Conservation (phyloP, 106 monocot genomes). For the Acorus gramineus region DNA sequence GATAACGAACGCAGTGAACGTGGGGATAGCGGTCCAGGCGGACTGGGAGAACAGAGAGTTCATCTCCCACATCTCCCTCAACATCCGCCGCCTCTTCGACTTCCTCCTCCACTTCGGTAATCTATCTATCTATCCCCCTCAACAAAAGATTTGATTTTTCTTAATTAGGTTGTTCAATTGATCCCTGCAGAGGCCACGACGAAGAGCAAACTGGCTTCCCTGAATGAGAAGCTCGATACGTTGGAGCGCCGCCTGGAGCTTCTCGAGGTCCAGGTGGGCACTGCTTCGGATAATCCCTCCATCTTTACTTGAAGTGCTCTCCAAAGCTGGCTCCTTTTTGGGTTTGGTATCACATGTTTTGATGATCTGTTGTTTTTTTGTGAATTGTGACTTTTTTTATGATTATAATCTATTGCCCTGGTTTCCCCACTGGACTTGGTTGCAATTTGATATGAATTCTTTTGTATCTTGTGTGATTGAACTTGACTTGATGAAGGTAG, state of each 20-base stretch:
- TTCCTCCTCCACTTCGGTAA: slow-evolving; percentile 96
- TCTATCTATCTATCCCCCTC: neutral
- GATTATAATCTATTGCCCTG: no score
- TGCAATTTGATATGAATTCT: no score
- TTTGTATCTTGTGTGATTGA: no score
- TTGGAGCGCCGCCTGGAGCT: slow-evolving; percentile 84
- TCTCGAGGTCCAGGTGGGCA: slow-evolving; percentile 90
- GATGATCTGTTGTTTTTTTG: no score
- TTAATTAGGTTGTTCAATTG: neutral
- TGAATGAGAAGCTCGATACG: slow-evolving; percentile 88
- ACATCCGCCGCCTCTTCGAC: slow-evolving; percentile 96
- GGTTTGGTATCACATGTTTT: no score
- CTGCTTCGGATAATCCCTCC: slow-evolving; percentile 81
- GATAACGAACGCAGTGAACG: slow-evolving; percentile 89
- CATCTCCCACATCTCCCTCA: slow-evolving; percentile 97
- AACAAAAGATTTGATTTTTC: no score
- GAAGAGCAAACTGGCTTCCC: slow-evolving; percentile 72
- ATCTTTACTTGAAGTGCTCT: slow-evolving; percentile 36
- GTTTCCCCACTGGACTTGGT: no score
- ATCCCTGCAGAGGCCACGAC: slow-evolving; percentile 71
- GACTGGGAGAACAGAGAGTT: slow-evolving; percentile 99
- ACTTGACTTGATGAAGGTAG: no score
- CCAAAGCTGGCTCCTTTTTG: no score
- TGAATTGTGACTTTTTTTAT: no score
- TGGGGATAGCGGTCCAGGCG: slow-evolving; percentile 96